A percentile compares a stretch with the other conserved stretches of the same genome.
phyloP scores from a whole-genome alignment of 257 asterid genomes.

The Capsicum baccatum region DNA sequence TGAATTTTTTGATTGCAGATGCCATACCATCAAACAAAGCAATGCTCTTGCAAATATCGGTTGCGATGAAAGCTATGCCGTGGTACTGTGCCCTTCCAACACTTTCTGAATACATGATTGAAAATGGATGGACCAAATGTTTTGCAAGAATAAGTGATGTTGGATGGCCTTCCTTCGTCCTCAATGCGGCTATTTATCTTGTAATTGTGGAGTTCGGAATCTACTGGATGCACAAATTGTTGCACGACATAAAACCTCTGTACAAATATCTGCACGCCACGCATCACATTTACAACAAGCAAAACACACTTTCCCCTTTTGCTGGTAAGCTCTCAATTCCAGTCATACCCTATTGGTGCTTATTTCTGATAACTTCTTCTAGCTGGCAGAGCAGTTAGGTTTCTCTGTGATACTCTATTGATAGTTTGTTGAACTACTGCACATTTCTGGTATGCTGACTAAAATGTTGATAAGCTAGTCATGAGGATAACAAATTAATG shows the following conservation, averaged over 20 bases:
- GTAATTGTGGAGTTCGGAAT: slow-evolving; percentile 91
- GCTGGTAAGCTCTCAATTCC: slow-evolving; percentile 64
- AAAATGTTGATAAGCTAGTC: background rate
- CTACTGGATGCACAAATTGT: slow-evolving; percentile 96
- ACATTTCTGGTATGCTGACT: background rate
- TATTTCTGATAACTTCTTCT: background rate
- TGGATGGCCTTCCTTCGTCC: slow-evolving; percentile 61
- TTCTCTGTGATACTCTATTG: background rate
- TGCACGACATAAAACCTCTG: slow-evolving; percentile 95
- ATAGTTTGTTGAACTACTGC: background rate
- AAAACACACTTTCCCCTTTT: slow-evolving; percentile 95
- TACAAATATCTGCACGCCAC: slow-evolving; percentile 94
- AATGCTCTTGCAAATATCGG: slow-evolving; percentile 74
- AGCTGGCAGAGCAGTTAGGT: background rate
- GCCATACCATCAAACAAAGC: slow-evolving; percentile 64
- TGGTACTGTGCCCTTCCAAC: slow-evolving; percentile 69
- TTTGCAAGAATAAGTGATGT: slow-evolving; percentile 71
- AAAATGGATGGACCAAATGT: slow-evolving; percentile 80
- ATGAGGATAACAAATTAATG: background rate
- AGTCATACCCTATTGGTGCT: slow-evolving; percentile 15
- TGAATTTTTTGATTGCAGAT: slow-evolving; percentile 47
- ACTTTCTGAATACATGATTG: slow-evolving; percentile 52
- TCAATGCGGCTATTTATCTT: slow-evolving; percentile 62
- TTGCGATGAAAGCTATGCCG: slow-evolving; percentile 68
- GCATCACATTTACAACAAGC: slow-evolving; percentile 98